phyloP scores from a whole-genome alignment of 768 basidiomycete species.

The Mycena galopus region DNA sequence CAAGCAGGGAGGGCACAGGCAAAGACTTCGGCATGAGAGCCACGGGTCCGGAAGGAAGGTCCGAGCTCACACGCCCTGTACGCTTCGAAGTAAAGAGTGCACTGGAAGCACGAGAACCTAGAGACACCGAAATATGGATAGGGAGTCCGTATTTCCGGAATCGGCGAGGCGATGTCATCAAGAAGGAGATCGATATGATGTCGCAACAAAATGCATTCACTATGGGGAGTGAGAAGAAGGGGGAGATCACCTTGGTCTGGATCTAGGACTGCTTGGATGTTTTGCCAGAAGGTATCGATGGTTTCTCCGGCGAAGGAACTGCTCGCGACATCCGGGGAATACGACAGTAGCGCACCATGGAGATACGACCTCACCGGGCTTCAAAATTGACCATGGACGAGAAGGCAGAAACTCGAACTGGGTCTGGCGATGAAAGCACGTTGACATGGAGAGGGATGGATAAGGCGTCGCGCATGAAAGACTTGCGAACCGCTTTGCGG shows the following conservation, averaged over 20 bases:
- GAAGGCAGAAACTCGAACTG: slow-evolving; percentile 5
- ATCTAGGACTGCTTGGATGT: slow-evolving; percentile 9
- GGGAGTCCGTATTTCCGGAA: slow-evolving; percentile 7
- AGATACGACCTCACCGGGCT: slow-evolving; percentile 23
- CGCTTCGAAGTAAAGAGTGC: slow-evolving; percentile 26
- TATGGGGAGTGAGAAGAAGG: slow-evolving; percentile 20
- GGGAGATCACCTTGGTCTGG: no score
- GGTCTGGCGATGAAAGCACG: slow-evolving; percentile 16
- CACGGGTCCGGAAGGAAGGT: slow-evolving; percentile 19
- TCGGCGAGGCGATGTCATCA: slow-evolving; percentile 3
- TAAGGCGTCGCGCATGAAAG: slow-evolving; percentile 13
- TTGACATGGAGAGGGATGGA: slow-evolving; percentile 19
- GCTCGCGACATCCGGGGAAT: background rate
- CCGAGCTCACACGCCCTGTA: slow-evolving; percentile 21
- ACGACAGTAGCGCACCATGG: slow-evolving; percentile 1
- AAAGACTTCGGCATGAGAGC: slow-evolving; percentile 17
- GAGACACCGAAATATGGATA: slow-evolving; percentile 28
- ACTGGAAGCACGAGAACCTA: slow-evolving; percentile 25
- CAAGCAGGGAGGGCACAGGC: slow-evolving; percentile 15
- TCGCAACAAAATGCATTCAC: slow-evolving; percentile 14
- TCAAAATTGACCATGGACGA: slow-evolving; percentile 11
- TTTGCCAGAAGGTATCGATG: slow-evolving; percentile 15
- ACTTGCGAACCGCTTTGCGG: slow-evolving; percentile 19
- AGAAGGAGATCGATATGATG: slow-evolving; percentile 20
- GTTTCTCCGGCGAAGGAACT: background rate